Evolutionary conservation across 768 basidiomycete species (phyloP), one percentile per base, ranked within the genome.

Genomic region (Boletellus emodensis): DNA sequence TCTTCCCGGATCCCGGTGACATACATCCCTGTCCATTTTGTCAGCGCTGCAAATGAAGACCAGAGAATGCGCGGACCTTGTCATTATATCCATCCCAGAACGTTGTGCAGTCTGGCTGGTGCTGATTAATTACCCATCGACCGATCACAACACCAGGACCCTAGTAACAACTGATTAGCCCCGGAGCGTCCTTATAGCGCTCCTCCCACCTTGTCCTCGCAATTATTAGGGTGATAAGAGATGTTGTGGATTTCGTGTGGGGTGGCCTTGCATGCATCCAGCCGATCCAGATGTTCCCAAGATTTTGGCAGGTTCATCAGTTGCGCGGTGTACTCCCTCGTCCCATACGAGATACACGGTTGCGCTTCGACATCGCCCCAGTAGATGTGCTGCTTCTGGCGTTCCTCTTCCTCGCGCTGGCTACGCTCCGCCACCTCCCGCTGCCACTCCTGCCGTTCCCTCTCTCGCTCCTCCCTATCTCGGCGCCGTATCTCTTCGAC

Each of bases 281-380:
- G 55, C 54, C 17, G 62, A 12, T 7, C 53, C 20, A 20, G 55
- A 30, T 54, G 56, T 6, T 33, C 35, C 48, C 62, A 61, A n/a
- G 45, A 40, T 0, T 9, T 24, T 4, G 67, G 69, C n/a, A 70
- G 40, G 36, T 69, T 69, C 43, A 55, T 56, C 3, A 71, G 50
- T 5, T 53, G 49, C 0, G 70, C 71, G 1, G 61, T 58, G 28
- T 71, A 71, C 37, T 58, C 58, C 39, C 65, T 59, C 3, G 63
- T 61, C 0, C 53, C 65, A 44, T 64, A 69, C 0, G 61, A 58
- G 18, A 47, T 60, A 48, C 70, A 71, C 13, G 28, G 26, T 40
- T 61, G 56, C 10, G 52, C 36, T 12, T 54, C 44, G 2, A 67
- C 42, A 6, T 34, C 9, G 3, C 39, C 59, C 63, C 61, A 66